Evolutionary conservation across 2,329 filamentous ascomycete genomes (phyloP).

Genomic region (Colletotrichum lindemuthianum): DNA sequence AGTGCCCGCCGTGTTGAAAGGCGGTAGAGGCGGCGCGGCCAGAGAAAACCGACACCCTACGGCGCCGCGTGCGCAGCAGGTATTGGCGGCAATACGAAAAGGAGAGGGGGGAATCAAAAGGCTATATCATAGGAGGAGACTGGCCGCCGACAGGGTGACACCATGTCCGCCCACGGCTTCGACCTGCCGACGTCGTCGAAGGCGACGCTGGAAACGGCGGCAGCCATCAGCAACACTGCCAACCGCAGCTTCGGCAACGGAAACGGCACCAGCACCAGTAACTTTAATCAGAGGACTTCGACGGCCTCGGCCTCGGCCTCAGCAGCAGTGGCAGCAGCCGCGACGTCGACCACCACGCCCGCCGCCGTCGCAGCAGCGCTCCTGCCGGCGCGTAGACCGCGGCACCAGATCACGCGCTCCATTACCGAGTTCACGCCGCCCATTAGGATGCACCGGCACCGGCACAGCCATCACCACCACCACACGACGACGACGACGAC

Average conservation of each 20-base stretch:
- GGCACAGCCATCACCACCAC: conserved; percentile 51
- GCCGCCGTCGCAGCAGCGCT: conserved; percentile 21
- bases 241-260: conserved; percentile 6
- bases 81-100: background rate
- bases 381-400: conserved; percentile 38
- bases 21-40: conserved; percentile 18
- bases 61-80: background rate
- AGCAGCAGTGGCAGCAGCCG: conserved; percentile 1
- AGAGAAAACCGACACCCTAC: conserved; percentile 2
- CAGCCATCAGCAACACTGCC: conserved; percentile 21
- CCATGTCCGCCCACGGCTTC: conserved; percentile 31
- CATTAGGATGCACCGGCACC: conserved; percentile 46
- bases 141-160: conserved; percentile 19
- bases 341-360: conserved; percentile 14
- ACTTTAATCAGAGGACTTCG: too few species aligned
- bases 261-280: conserved; percentile 11
- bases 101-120: background rate
- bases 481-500: conserved; percentile 37
- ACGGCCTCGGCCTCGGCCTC: background rate
- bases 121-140: background rate
- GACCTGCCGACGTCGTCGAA: conserved; percentile 29
- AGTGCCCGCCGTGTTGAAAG: conserved; percentile 11
- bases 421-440: conserved; percentile 64
- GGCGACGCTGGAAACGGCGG: conserved; percentile 16
- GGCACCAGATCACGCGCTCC: conserved; percentile 66